Conservation (phyloP, 1,139 yeast species). For the Yamadazyma sp. region DNA sequence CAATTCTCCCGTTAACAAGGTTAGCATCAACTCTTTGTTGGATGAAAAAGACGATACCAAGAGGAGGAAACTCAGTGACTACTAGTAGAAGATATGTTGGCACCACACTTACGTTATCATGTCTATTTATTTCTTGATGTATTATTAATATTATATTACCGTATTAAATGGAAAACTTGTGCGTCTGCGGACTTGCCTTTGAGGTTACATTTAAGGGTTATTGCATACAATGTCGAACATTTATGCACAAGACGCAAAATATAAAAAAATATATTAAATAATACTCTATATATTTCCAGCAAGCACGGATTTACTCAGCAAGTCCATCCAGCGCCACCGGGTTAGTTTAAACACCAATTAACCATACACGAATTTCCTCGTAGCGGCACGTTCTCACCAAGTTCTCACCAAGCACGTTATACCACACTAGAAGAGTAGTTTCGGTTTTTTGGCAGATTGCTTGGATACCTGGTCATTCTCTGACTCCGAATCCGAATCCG, state of each 20-base stretch:
- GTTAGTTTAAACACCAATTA: too few species aligned
- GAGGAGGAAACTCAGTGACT: slow-evolving; percentile 15
- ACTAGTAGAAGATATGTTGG: background rate
- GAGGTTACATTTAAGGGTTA: too few species aligned
- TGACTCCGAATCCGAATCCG: slow-evolving; percentile 4
- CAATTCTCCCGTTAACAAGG: slow-evolving; percentile 19
- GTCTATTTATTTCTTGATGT: slow-evolving; percentile 3
- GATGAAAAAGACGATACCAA: slow-evolving; percentile 19
- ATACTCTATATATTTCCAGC: too few species aligned
- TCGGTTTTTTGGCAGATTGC: slow-evolving; percentile 16
- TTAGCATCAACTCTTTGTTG: slow-evolving; percentile 33
- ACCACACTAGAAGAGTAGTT: slow-evolving; percentile 10
- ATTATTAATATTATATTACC: background rate
- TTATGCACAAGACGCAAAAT: background rate
- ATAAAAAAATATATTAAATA: too few species aligned
- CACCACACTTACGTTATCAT: background rate
- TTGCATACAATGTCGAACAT: too few species aligned
- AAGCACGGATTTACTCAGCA: too few species aligned
- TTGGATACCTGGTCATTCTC: slow-evolving; percentile 18
- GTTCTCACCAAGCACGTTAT: too few species aligned
- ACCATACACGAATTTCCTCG: too few species aligned
- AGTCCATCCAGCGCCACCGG: too few species aligned
- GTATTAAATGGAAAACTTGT: background rate
- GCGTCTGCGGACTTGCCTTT: too few species aligned
- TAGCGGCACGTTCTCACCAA: too few species aligned